Base-by-base conservation (phyloP, 352 stramenopile genomes). In the Thraustochytrium striatum region DNA sequence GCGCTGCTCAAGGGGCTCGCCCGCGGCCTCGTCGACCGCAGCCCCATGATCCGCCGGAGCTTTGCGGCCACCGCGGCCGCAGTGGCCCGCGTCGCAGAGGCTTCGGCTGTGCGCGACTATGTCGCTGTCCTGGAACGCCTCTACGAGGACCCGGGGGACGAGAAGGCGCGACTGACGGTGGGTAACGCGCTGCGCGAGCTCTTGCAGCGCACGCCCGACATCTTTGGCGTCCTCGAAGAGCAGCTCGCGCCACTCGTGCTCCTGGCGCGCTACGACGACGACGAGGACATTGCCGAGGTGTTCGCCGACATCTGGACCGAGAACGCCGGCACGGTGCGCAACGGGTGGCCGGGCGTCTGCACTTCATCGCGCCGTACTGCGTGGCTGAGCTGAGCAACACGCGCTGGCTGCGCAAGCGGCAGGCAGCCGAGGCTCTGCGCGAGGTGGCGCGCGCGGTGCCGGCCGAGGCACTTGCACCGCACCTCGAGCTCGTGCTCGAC, bases 51-150 rank as follows among this genome's bases (percentile, higher is more conserved):
- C 33, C 65, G 65, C 11, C 19, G 65, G 65, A 75, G 30, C 16
- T 75, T 75, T 61, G 65, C 65, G 7, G 21, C 39, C 8, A 75
- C 65, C 16, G 65, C 65, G 35, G 65, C 65, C 25, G 65, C 65
- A 5, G 65, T 75, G 5, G 65, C 65, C 11, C 39, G 41, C 1
- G n/a, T 75, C 2, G 65, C 65, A 7, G 30, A 30, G 16, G 44
- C 43, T 13, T n/a, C 61, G 13, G 5, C 43, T 9, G 65, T 75
- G 8, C 44, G 68, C n/a, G 41, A 30, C 7, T 75, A 75, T 30
- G 65, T 68, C 1, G 30, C 30, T 2, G 19, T 36, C 5, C 50
- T 75, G 5, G 32, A 8, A 9, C 25, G n/a, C 41, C n/a, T 75
- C 5, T 75, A 75, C 65, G 25, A 21, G 16, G 50, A 75, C 21